These are phyloP conservation scores for Myxozyma udenii DNA, from an alignment of 805 yeast genomes.

Conservation along the genomic window DNA sequence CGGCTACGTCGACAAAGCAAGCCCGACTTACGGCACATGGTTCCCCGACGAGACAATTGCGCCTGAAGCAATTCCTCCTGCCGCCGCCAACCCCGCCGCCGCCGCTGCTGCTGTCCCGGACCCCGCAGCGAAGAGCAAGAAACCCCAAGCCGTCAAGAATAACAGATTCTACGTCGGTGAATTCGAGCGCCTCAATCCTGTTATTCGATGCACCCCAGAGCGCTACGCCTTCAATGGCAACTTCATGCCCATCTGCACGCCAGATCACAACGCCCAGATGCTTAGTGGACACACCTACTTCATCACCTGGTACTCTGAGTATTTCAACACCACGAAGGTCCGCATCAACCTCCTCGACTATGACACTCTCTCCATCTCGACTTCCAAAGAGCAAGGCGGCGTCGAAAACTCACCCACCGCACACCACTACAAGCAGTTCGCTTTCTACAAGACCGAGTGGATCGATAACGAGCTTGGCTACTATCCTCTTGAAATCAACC, in stretches of 20 bases:
- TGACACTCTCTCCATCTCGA: conserved; percentile 24
- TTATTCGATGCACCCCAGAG: conserved; percentile 83
- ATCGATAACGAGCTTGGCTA: conserved; percentile 58
- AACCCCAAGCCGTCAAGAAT: conserved; percentile 8
- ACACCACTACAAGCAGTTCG: conserved; percentile 32
- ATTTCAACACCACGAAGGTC: conserved; percentile 46
- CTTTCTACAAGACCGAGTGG: conserved; percentile 76
- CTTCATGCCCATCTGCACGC: conserved; percentile 85
- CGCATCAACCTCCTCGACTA: conserved; percentile 30
- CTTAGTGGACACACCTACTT: conserved; percentile 65
- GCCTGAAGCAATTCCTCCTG: neutral
- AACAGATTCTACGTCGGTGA: conserved; percentile 20
- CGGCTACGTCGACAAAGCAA: conserved; percentile 60
- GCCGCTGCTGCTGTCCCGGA: conserved; percentile 3
- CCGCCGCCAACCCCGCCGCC: neutral
- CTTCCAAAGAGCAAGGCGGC: conserved; percentile 17
- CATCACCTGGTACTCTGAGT: conserved; percentile 74
- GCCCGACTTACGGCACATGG: conserved; percentile 72
- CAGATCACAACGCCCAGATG: conserved; percentile 58
- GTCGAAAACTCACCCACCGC: conserved; percentile 3
- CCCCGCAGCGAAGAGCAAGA: neutral
- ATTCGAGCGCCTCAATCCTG: conserved; percentile 62
- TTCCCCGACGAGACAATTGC: conserved; percentile 50
- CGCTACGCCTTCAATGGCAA: conserved; percentile 50
- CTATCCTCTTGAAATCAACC: conserved; percentile 57